Evolutionary conservation across 805 yeast species (phyloP).

Genomic region (Starmera quercuum): DNA sequence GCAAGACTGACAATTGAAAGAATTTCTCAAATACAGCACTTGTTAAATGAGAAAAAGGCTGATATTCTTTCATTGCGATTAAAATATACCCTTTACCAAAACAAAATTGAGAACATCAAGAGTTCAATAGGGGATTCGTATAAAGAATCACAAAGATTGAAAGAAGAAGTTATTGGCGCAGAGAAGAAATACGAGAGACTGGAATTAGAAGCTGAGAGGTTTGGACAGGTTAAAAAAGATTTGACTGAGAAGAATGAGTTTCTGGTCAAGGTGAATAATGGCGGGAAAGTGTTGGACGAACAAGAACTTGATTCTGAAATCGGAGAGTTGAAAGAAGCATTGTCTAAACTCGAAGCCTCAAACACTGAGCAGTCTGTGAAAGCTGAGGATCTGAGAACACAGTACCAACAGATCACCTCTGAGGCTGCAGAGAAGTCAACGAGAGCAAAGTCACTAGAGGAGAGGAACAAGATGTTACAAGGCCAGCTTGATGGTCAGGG

Average conservation of each 20-base stretch:
- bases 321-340: slow-evolving; percentile 7
- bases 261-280: slow-evolving; percentile 2
- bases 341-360: slow-evolving; percentile 38
- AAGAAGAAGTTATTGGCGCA: slow-evolving; percentile 10
- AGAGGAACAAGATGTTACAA: slow-evolving; percentile 18
- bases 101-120: slow-evolving; percentile 30
- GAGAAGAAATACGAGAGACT: slow-evolving; percentile 15
- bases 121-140: slow-evolving; percentile 32
- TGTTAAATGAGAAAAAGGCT: slow-evolving; percentile 14
- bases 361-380: slow-evolving; percentile 22
- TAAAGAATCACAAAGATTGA: slow-evolving; percentile 18
- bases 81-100: slow-evolving; percentile 33
- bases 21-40: slow-evolving; percentile 20
- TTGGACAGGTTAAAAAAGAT: slow-evolving; percentile 4
- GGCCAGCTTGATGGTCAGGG: slow-evolving; percentile 28
- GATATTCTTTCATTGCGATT: slow-evolving; percentile 21
- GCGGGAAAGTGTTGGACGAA: slow-evolving; percentile 23
- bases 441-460: slow-evolving; percentile 16
- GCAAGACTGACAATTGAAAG: slow-evolving; percentile 29
- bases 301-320: slow-evolving; percentile 25
- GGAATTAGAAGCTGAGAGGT: slow-evolving; percentile 13
- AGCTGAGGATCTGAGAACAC: slow-evolving; percentile 27
- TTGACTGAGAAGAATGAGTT: slow-evolving; percentile 3
- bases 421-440: slow-evolving; percentile 38
- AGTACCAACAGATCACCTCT: slow-evolving; percentile 39